phyloP scores from a whole-genome alignment of 2,329 filamentous ascomycete genomes.

The Aureobasidium lini region DNA sequence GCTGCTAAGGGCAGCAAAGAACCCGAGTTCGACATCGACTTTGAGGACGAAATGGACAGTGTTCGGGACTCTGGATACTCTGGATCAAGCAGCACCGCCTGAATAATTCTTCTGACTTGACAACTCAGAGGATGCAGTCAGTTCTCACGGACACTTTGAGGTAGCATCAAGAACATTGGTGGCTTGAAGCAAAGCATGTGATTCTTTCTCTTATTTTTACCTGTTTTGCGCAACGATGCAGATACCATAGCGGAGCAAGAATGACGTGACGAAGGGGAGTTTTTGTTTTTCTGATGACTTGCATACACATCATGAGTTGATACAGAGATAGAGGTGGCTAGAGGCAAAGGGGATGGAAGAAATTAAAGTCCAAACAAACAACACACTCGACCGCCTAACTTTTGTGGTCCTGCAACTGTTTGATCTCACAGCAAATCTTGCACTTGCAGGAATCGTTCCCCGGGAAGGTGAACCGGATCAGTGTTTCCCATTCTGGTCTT shows the following conservation, averaged over 20 bases:
- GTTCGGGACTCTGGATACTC: conserved; percentile 26
- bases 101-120: not conserved
- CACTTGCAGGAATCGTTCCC: not conserved
- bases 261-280: not conserved
- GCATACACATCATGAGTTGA: not conserved
- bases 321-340: not conserved
- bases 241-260: not conserved
- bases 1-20: conserved; percentile 35
- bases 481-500: not conserved
- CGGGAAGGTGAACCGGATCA: not conserved
- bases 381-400: not conserved
- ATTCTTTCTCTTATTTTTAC: not conserved
- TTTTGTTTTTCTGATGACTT: not conserved
- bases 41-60: conserved; percentile 44
- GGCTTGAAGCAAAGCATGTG: not conserved
- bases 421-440: not conserved
- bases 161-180: not conserved
- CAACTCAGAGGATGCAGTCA: not conserved
- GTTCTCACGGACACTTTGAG: not conserved
- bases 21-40: conserved; percentile 88
- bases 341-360: not conserved
- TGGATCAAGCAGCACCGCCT: conserved; percentile 15
- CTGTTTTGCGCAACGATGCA: not conserved
- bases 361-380: not conserved
- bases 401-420: not conserved